Evolutionary conservation across 2,329 filamentous ascomycete species (phyloP).

Genomic region (Xylaria sp.): DNA sequence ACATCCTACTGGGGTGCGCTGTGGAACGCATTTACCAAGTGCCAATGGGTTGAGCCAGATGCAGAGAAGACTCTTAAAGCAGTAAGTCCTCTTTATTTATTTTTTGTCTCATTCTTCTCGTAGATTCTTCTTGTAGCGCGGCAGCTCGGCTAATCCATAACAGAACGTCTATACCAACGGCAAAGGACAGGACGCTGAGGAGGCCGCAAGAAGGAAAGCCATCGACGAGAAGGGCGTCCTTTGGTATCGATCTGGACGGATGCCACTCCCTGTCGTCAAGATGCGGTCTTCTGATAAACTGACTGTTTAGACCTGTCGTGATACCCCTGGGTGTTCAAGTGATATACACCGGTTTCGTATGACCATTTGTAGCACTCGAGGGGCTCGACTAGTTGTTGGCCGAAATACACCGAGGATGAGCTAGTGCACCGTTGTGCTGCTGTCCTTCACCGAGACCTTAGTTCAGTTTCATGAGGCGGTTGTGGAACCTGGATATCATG

Average conservation of each 20-base stretch:
- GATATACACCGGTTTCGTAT: no score
- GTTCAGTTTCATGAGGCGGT: background rate
- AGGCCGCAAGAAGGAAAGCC: slow-evolving; percentile 11
- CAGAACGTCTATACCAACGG: slow-evolving; percentile 21
- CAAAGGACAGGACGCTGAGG: background rate
- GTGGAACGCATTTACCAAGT: slow-evolving; percentile 59
- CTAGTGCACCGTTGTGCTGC: background rate
- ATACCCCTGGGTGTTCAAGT: background rate
- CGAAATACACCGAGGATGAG: background rate
- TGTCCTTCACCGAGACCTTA: background rate
- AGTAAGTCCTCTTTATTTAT: slow-evolving; percentile 26
- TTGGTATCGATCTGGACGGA: slow-evolving; percentile 32
- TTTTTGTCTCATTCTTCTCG: background rate
- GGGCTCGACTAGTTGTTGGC: background rate
- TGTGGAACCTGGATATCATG: background rate
- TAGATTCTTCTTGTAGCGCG: background rate
- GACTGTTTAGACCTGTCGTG: background rate
- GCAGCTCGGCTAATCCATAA: background rate
- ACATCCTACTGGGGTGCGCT: slow-evolving; percentile 58
- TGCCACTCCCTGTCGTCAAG: slow-evolving; percentile 24
- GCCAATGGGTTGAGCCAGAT: slow-evolving; percentile 60
- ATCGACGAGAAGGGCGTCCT: slow-evolving; percentile 33
- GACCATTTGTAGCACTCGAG: background rate
- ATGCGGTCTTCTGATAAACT: slow-evolving; percentile 27
- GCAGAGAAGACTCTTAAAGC: slow-evolving; percentile 41